Evolutionary conservation across 306 rosid genomes (phyloP), one percentile per base, ranked within the genome.

Genomic region (Medicago ruthenica): DNA sequence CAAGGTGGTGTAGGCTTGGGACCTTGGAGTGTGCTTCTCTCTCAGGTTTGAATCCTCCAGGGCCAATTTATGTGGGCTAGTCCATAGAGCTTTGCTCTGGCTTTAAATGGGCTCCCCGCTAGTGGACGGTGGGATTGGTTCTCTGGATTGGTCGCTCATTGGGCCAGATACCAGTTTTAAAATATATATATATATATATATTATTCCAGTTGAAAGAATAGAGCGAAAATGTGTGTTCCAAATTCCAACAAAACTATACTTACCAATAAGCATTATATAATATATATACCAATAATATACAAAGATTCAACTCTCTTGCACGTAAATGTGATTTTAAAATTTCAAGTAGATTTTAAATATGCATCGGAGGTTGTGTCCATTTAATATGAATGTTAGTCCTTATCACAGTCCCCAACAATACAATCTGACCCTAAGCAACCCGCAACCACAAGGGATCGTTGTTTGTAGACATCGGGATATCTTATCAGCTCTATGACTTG

Each of bases 371-470:
- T 24, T 12, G 39, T 9, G 40, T 60, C 16, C 40, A 60, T 60
- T 60, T 27, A 27, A 27, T 60, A 27, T 60, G 66, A 14, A 27
- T 0, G 15, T 24, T 27, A 7, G 66, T 27, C 71, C 71, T 54
- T 40, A n/a, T 27, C 41, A 3, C 73, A 45, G n/a, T 21, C 27
- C 42, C 22, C n/a, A 37, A 53, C 51, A 53, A 8, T n/a, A 16
- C 24, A 50, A 70, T 2, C 9, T 27, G 58, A 7, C 36, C 41
- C 57, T 20, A 4, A 22, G 40, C 57, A 68, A 41, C 40, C 73
- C 41, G 21, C 15, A 39, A 12, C 37, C 47, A 72, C 14, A 72
- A 55, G 67, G 40, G 66, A 55, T 39, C 9, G 40, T 55, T 72
- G 55, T 62, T 31, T 44, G 37, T 6, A 74, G 18, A 12, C 70